phyloP scores from a whole-genome alignment of 495 filamentous ascomycete genomes.

The Trichoderma gamsii region DNA sequence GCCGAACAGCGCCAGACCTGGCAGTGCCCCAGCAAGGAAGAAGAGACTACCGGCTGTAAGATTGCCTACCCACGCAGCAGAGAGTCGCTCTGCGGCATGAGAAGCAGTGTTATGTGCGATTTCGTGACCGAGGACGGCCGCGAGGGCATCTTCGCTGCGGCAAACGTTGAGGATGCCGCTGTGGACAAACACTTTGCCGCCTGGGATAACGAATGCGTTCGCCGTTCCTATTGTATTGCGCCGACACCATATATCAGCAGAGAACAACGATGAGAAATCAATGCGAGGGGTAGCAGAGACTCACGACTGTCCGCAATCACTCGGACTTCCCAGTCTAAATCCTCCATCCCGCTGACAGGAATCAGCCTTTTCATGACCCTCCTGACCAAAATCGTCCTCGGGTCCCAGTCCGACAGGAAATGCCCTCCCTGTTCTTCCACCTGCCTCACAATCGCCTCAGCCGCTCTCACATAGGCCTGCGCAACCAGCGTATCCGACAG shows the following conservation, averaged over 20 bases:
- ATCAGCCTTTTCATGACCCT: constrained; percentile 67
- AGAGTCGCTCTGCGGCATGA: constrained; percentile 73
- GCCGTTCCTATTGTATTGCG: constrained; percentile 23
- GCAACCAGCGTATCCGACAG: constrained; percentile 52
- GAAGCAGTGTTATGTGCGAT: constrained; percentile 88
- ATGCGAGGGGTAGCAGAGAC: neutral
- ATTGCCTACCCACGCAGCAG: constrained; percentile 50
- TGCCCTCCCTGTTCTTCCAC: constrained; percentile 27
- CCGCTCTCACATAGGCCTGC: constrained; percentile 46
- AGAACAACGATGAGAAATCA: neutral
- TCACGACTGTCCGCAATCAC: constrained; percentile 62
- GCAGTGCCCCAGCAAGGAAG: constrained; percentile 46
- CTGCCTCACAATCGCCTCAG: constrained; percentile 45
- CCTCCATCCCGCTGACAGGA: constrained; percentile 54
- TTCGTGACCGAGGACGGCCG: constrained; percentile 84
- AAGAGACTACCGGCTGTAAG: constrained; percentile 47
- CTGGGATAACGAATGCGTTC: constrained; percentile 90
- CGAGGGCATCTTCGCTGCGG: constrained; percentile 65
- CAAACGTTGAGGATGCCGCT: constrained; percentile 74
- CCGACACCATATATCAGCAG: neutral
- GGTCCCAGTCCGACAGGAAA: constrained; percentile 40
- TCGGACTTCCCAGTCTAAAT: constrained; percentile 71
- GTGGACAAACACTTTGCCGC: constrained; percentile 91
- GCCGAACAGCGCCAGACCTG: constrained; percentile 28
- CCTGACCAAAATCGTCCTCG: constrained; percentile 45